Evolutionary conservation across 2,329 filamentous ascomycete species (phyloP).

Genomic region (Monosporascus sp.): DNA sequence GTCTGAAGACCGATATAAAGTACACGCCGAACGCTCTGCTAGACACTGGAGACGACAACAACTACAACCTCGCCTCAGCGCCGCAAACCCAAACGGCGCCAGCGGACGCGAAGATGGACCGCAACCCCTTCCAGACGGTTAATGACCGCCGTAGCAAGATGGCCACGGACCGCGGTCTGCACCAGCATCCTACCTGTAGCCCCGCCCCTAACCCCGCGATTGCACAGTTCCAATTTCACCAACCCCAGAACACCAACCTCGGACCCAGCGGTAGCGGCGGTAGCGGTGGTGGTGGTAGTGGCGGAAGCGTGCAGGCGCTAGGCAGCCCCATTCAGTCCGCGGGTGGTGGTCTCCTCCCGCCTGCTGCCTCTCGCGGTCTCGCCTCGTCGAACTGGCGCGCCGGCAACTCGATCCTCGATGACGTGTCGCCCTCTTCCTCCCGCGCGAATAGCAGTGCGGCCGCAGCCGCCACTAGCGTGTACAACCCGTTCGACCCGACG

Average conservation of each 20-base stretch:
- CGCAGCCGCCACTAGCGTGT: constrained; percentile 10
- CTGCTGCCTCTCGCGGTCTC: neutral
- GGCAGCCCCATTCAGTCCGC: no score
- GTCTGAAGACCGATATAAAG: constrained; percentile 14
- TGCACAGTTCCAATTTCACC: neutral
- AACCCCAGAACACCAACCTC: neutral
- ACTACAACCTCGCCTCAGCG: no score
- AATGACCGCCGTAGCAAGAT: constrained; percentile 23
- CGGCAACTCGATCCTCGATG: neutral
- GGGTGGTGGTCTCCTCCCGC: neutral
- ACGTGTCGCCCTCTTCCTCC: neutral
- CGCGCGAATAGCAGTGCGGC: constrained; percentile 5
- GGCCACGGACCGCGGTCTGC: constrained; percentile 11
- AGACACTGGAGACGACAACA: neutral
- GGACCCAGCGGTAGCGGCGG: neutral
- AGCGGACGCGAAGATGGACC: constrained; percentile 4
- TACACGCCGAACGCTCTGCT: constrained; percentile 11
- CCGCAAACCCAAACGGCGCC: neutral
- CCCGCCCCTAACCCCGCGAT: neutral
- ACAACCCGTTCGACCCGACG: constrained; percentile 13
- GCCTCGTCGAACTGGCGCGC: neutral
- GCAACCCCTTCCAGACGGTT: constrained; percentile 22
- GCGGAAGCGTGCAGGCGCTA: no score
- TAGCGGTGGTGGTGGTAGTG: neutral
- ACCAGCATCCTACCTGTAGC: neutral